Conservation (phyloP, 2,329 filamentous ascomycete genomes). For the Penicillium italicum region DNA sequence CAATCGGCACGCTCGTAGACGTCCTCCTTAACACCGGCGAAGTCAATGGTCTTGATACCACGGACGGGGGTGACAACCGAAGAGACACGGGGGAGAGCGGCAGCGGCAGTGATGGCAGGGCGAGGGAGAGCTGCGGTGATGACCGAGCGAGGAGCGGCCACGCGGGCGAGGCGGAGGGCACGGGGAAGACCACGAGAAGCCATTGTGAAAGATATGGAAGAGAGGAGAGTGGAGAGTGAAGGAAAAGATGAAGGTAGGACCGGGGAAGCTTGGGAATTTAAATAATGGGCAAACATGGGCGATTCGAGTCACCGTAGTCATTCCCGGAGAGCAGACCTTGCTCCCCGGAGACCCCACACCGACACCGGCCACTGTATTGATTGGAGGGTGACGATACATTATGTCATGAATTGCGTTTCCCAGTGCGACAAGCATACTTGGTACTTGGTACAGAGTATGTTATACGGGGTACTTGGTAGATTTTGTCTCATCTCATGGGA, state of each 20-base stretch:
- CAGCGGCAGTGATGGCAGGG: constrained; percentile 46
- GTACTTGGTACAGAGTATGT: too few relatives aligned
- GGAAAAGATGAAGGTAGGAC: constrained; percentile 13
- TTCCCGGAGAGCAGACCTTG: constrained; percentile 17
- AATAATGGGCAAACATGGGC: constrained; percentile 12
- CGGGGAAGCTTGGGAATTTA: constrained; percentile 20
- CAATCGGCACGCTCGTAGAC: constrained; percentile 98
- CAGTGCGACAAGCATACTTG: neutral
- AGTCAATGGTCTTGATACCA: constrained; percentile 98
- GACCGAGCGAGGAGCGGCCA: constrained; percentile 57
- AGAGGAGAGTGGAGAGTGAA: constrained; percentile 14
- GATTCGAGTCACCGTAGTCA: constrained; percentile 18
- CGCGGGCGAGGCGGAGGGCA: constrained; percentile 57
- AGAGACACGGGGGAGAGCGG: constrained; percentile 42
- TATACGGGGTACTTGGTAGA: neutral
- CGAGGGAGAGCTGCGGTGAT: constrained; percentile 55
- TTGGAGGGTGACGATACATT: constrained; percentile 5
- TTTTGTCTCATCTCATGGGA: neutral
- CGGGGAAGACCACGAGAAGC: constrained; percentile 50
- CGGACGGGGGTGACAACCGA: constrained; percentile 51
- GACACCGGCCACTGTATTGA: constrained; percentile 17
- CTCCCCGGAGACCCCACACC: constrained; percentile 20
- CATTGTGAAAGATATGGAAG: constrained; percentile 37
- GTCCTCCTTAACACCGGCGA: constrained; percentile 89
- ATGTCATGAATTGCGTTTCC: constrained; percentile 7